These are phyloP conservation scores for Arthonia radiata DNA, from an alignment of 495 filamentous ascomycete species.

Conservation along the genomic window DNA sequence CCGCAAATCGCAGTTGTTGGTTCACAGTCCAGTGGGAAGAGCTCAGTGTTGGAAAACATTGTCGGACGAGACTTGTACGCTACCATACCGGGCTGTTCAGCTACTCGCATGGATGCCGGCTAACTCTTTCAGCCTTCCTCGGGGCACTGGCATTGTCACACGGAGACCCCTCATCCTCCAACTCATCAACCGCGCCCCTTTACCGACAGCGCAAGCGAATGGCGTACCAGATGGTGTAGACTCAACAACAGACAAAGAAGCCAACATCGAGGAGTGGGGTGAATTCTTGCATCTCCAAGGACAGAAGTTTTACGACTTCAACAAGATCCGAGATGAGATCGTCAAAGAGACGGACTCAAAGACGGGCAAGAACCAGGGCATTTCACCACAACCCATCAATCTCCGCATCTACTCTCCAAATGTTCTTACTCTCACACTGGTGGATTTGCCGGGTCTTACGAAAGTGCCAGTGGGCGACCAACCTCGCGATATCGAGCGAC, in stretches of 20 bases:
- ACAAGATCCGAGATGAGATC: slow-evolving; percentile 97
- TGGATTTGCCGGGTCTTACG: slow-evolving; percentile 91
- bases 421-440: slow-evolving; percentile 88
- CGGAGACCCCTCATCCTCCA: slow-evolving; percentile 89
- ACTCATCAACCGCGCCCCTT: slow-evolving; percentile 68
- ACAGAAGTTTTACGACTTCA: slow-evolving; percentile 97
- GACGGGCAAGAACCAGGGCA: slow-evolving; percentile 86
- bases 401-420: slow-evolving; percentile 94
- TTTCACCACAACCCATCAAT: slow-evolving; percentile 90
- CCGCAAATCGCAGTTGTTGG: slow-evolving; percentile 98
- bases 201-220: slow-evolving; percentile 33
- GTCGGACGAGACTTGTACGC: slow-evolving; percentile 94
- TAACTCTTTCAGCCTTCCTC: slow-evolving; percentile 44
- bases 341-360: slow-evolving; percentile 90
- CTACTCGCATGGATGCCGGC: slow-evolving; percentile 2
- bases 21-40: slow-evolving; percentile 98
- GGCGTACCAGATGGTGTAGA: slow-evolving; percentile 42
- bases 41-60: slow-evolving; percentile 98
- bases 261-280: slow-evolving; percentile 91
- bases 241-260: slow-evolving; percentile 44
- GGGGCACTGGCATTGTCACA: slow-evolving; percentile 95
- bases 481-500: slow-evolving; percentile 90
- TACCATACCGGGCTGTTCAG: slow-evolving; percentile 3
- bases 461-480: slow-evolving; percentile 97
- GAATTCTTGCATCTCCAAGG: slow-evolving; percentile 97